A percentile compares a stretch with the other conserved stretches of the same genome.
phyloP scores from a whole-genome alignment of 2,329 filamentous ascomycete genomes.

The Sporothrix phasma region DNA sequence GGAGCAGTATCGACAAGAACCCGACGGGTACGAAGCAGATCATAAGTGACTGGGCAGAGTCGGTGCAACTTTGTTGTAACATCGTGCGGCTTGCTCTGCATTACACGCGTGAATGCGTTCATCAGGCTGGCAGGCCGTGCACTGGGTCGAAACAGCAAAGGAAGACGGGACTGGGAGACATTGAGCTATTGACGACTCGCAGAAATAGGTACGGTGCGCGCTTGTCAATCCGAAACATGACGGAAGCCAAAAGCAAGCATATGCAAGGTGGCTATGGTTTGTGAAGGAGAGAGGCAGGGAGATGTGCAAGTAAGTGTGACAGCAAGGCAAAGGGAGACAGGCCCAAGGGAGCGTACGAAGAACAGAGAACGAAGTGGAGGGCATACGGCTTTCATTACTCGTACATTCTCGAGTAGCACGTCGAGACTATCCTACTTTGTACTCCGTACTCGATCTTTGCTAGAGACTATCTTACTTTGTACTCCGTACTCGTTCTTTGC shows the following conservation, averaged over 20 bases:
- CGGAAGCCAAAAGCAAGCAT: not conserved
- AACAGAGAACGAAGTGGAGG: too few relatives aligned
- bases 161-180: not conserved
- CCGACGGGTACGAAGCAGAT: too few relatives aligned
- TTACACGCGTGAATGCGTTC: not conserved
- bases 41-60: not conserved
- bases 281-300: not conserved
- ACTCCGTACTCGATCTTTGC: too few relatives aligned
- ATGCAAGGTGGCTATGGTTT: not conserved
- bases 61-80: not conserved
- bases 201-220: not conserved
- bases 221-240: not conserved
- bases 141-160: not conserved
- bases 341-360: too few relatives aligned
- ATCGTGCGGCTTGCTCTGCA: not conserved
- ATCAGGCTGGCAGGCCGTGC: not conserved
- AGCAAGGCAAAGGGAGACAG: too few relatives aligned
- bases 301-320: not conserved
- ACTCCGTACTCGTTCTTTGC: too few relatives aligned
- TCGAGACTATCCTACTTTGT: too few relatives aligned
- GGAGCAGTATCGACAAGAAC: not conserved
- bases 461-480: too few relatives aligned
- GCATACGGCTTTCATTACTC: too few relatives aligned
- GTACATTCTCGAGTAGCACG: too few relatives aligned
- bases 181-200: not conserved